Base-by-base conservation (phyloP, 768 basidiomycete genomes). In the Phylloporus rhodoxanthus region DNA sequence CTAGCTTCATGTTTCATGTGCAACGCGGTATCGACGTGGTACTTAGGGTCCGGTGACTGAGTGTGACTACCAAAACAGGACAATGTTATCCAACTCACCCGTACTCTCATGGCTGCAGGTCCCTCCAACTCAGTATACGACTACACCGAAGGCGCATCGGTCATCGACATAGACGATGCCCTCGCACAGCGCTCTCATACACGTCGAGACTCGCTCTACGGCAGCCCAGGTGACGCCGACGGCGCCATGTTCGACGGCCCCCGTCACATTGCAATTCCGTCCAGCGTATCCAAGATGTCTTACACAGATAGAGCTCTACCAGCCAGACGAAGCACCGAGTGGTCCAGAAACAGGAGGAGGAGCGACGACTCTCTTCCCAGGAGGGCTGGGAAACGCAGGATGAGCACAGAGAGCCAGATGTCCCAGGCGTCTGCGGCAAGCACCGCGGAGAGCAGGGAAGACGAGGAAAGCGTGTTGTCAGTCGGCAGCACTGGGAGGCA, bases 91-190 rank as follows among this genome's bases (percentile, higher is more conserved):
- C 7, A 1, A 26, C 26, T 7, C 3, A 26, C 36, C 17, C 9
- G 8, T 19, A 17, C 36, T 37, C 36, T 5, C 5, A 67, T 67
- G 66, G 44, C 55, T 13, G 8, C 53, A 5, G 38, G 44, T 11
- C 23, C 48, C 33, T 45, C 67, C 23, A 49, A 36, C 19, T 33
- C 63, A 26, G 43, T 50, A 7, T 33, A 74, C 56, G 91, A 93
- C 70, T 93, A 93, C 64, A 91, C 91, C 1, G 91, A 93, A 58
- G 90, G 89, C 34, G 91, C 91, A 29, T 84, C 87, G 10, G 73
- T 81, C 7, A 71, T 81, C 26, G 91, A 91, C 52, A 90, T 94
- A 38, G 67, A 78, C 50, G 66, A 73, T 54, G 89, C 78, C 15
- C 57, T 85, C n/a, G 69, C 70, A 30, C 77, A 74, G 54, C 72